Conservation (phyloP, 768 basidiomycete genomes). For the Pilatotrama ljubarskyi region DNA sequence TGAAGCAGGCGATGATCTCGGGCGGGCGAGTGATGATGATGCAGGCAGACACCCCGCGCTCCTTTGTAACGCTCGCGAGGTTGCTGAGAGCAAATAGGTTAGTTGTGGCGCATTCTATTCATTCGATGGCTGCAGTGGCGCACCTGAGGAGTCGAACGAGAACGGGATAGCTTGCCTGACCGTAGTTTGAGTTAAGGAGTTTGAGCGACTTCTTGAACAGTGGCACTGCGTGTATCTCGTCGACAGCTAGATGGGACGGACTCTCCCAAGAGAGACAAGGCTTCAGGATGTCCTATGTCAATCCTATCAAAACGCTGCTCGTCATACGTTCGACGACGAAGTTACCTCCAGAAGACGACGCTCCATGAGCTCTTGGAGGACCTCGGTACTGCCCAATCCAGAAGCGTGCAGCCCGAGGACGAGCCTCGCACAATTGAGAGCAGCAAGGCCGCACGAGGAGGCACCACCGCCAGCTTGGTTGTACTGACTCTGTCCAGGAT, state of each 20-base stretch:
- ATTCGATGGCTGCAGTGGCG: not conserved
- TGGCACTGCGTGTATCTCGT: slow-evolving; percentile 50
- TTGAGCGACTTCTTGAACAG: slow-evolving; percentile 46
- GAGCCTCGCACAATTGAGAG: slow-evolving; percentile 61
- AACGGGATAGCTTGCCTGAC: slow-evolving; percentile 36
- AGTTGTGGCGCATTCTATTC: slow-evolving; percentile 22
- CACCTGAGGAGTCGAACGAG: slow-evolving; percentile 40
- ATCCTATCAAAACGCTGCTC: too few relatives aligned
- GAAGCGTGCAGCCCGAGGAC: slow-evolving; percentile 41
- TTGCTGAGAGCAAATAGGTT: not conserved
- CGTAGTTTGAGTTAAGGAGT: slow-evolving; percentile 38
- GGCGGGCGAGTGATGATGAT: slow-evolving; percentile 69
- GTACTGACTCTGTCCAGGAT: slow-evolving; percentile 59
- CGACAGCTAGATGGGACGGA: slow-evolving; percentile 55
- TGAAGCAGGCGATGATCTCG: slow-evolving; percentile 61
- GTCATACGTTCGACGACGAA: not conserved
- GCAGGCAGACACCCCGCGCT: slow-evolving; percentile 34
- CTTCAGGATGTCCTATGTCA: slow-evolving; percentile 50
- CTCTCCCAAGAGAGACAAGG: slow-evolving; percentile 60
- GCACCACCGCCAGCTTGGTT: slow-evolving; percentile 36
- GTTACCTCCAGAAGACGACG: slow-evolving; percentile 40
- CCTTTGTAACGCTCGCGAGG: slow-evolving; percentile 2
- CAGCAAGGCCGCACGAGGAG: slow-evolving; percentile 67
- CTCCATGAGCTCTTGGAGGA: slow-evolving; percentile 38
- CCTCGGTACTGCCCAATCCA: slow-evolving; percentile 28